phyloP scores from a whole-genome alignment of 192 early-diverging fungal species.

The Umbelopsis sp. region DNA sequence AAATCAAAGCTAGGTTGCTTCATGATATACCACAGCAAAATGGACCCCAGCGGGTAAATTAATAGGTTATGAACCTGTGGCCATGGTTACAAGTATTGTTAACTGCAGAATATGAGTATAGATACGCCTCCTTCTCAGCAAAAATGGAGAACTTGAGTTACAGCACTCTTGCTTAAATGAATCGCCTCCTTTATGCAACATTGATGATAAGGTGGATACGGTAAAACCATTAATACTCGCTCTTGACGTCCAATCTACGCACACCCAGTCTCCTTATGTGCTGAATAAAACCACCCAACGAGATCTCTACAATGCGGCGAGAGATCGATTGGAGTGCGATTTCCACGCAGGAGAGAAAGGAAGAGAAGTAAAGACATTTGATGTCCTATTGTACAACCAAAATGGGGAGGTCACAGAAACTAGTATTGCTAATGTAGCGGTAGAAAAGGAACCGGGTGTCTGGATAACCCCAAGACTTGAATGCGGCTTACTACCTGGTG shows the following conservation, averaged over 20 bases:
- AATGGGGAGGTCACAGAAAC: slow-evolving; percentile 52
- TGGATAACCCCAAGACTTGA: slow-evolving; percentile 53
- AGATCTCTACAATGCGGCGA: slow-evolving; percentile 45
- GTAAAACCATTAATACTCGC: slow-evolving; percentile 26
- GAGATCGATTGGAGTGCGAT: slow-evolving; percentile 37
- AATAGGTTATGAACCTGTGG: not conserved
- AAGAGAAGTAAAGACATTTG: slow-evolving; percentile 37
- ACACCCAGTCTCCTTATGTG: slow-evolving; percentile 38
- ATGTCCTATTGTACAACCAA: slow-evolving; percentile 56
- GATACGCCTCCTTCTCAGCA: not conserved
- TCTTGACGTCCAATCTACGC: slow-evolving; percentile 41
- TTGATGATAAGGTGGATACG: not conserved
- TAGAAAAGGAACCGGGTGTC: slow-evolving; percentile 28
- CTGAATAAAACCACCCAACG: slow-evolving; percentile 60
- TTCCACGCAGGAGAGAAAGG: slow-evolving; percentile 18
- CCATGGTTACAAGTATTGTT: not conserved
- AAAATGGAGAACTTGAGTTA: not conserved
- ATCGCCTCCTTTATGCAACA: not conserved
- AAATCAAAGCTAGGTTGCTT: not conserved
- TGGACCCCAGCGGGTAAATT: slow-evolving; percentile 3
- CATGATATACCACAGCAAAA: not conserved
- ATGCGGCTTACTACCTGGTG: slow-evolving; percentile 49
- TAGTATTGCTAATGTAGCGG: slow-evolving; percentile 58
- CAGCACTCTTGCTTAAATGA: not conserved
- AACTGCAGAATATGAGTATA: not conserved